Conservation (phyloP, 768 basidiomycete species). For the Mycena pura region DNA sequence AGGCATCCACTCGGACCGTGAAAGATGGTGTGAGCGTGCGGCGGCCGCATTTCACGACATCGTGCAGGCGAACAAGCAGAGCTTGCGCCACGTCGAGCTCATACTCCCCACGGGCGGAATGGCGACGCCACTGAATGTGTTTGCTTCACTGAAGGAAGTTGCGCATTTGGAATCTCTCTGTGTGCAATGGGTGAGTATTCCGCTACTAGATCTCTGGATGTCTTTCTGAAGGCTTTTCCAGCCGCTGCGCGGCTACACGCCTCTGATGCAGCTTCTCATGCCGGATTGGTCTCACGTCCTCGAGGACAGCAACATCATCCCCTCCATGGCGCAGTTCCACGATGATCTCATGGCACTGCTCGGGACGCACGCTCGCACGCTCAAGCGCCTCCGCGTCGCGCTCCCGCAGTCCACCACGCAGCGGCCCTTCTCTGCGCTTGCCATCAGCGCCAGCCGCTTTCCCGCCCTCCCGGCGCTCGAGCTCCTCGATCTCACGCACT, state of each 20-base stretch:
- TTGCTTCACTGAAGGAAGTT: neutral
- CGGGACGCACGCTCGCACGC: neutral
- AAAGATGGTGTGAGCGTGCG: neutral
- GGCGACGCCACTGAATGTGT: constrained; percentile 6
- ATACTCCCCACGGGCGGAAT: constrained; percentile 8
- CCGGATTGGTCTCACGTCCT: neutral
- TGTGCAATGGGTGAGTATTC: constrained; percentile 8
- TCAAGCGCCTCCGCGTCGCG: constrained; percentile 6
- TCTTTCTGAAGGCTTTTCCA: neutral
- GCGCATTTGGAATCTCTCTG: neutral
- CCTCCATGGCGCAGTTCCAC: neutral
- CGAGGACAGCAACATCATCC: neutral
- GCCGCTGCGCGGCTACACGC: neutral
- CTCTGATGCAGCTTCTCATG: neutral
- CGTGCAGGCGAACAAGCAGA: neutral
- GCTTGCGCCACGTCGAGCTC: constrained; percentile 8
- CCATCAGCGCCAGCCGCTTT: neutral
- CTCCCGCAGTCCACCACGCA: neutral
- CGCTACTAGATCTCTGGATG: neutral
- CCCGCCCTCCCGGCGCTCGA: constrained; percentile 10
- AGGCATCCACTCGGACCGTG: neutral
- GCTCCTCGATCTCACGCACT: constrained; percentile 11
- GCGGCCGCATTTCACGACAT: neutral
- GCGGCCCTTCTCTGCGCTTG: neutral
- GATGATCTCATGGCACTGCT: neutral